phyloP scores from a whole-genome alignment of 1,139 yeast species.

The Suhomyces kunorum region DNA sequence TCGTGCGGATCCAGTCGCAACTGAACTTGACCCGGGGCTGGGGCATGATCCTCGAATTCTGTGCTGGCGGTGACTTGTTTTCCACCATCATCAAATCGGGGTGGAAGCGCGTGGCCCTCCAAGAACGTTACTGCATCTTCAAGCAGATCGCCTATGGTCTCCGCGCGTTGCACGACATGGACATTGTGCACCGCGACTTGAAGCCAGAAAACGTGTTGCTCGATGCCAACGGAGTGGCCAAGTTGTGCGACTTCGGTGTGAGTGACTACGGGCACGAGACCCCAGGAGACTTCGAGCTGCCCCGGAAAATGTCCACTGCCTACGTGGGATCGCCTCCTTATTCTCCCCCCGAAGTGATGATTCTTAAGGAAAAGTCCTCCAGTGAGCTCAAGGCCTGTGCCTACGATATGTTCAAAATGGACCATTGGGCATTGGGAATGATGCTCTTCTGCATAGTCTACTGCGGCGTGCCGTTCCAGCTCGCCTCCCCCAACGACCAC shows the following conservation, averaged over 20 bases:
- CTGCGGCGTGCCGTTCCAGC: constrained; percentile 61
- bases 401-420: constrained; percentile 70
- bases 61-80: constrained; percentile 58
- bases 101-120: constrained; percentile 47
- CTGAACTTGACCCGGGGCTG: constrained; percentile 62
- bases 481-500: constrained; percentile 52
- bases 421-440: constrained; percentile 74
- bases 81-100: constrained; percentile 45
- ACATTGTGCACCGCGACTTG: constrained; percentile 63
- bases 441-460: constrained; percentile 60
- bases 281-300: constrained; percentile 54
- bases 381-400: constrained; percentile 43
- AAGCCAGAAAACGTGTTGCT: constrained; percentile 67
- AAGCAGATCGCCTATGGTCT: constrained; percentile 58
- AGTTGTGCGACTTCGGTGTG: constrained; percentile 77
- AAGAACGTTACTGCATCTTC: constrained; percentile 61
- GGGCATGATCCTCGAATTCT: constrained; percentile 73
- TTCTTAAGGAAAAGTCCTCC: constrained; percentile 42
- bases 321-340: constrained; percentile 81
- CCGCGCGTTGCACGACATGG: constrained; percentile 55
- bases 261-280: constrained; percentile 61
- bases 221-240: constrained; percentile 58
- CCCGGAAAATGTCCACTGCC: constrained; percentile 45
- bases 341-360: constrained; percentile 75
- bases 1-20: constrained; percentile 60